Evolutionary conservation across 495 filamentous ascomycete genomes (phyloP), one percentile per base, ranked within the genome.

Genomic region (Parathielavia appendiculata): DNA sequence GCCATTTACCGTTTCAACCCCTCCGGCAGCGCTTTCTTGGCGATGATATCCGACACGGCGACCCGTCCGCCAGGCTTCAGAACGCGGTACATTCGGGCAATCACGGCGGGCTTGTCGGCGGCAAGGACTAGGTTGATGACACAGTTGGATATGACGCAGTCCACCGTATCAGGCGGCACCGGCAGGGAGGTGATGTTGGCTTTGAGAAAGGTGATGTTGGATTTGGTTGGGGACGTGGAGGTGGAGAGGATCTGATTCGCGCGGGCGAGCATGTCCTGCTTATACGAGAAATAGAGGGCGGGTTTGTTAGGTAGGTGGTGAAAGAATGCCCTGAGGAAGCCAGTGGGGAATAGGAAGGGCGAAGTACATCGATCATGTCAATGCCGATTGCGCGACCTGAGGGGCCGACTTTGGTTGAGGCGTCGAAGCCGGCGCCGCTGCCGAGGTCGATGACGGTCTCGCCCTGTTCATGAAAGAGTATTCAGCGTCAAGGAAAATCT

Each of bases 391-490:
- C 82, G 10, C 68, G 69, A 6, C 85, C 85, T 3, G 63, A 68
- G 0, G 60, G 47, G 0, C 85, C 85, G 13, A 88, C 78, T 56
- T 79, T 82, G 46, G 69, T 66, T 5, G 81, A 75, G 20, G 84
- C 84, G 62, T 88, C 85, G 56, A 88, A 83, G 6, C 85, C 85
- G 8, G 76, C 82, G 6, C 86, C 84, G 61, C 75, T 76, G 36
- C 86, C 84, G 5, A 88, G 67, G 58, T 88, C 85, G 56, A 88
- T 67, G 9, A 86, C 74, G 2, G 77, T 81, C 66, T 88, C 85
- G n/a, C 84, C 85, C 78, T 55, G 17, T 16, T 34, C 8, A 2
- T 22, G 34, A 19, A 32, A n/a, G 22, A 14, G 80, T 14, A 57
- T 30, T 51, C 39, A 34, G 14, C 0, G 12, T 41, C 17, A 7